Conservation (phyloP, 129 eudicot species). For the Escallonia herrerae region DNA sequence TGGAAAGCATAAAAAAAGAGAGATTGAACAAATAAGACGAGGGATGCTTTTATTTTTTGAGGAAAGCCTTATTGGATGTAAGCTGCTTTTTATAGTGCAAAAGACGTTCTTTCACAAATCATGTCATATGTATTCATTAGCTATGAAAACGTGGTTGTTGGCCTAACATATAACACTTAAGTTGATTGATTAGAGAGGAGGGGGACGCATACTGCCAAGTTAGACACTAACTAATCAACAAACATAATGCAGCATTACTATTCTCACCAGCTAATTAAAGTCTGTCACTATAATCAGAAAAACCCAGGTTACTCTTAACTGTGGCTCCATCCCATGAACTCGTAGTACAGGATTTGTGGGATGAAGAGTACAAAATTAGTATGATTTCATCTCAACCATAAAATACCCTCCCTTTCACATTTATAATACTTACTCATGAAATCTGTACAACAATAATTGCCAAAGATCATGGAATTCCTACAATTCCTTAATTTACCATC, state of each 20-base stretch:
- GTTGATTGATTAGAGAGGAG: background rate
- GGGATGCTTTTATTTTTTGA: too few species aligned
- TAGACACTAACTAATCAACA: background rate
- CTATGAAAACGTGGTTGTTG: constrained; percentile 19
- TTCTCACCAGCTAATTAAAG: constrained; percentile 5
- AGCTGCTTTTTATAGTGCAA: background rate
- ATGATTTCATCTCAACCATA: too few species aligned
- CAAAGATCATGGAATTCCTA: background rate
- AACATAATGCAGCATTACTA: background rate
- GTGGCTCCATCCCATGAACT: too few species aligned
- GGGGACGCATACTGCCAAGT: background rate
- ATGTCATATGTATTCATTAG: background rate
- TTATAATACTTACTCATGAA: too few species aligned
- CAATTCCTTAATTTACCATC: background rate
- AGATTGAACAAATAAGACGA: too few species aligned
- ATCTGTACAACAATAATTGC: constrained; percentile 5
- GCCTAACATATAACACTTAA: constrained; percentile 19
- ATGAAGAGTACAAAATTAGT: too few species aligned
- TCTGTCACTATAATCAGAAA: too few species aligned
- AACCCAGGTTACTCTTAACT: too few species aligned
- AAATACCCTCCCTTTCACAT: too few species aligned
- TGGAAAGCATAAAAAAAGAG: too few species aligned
- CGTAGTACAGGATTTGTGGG: too few species aligned
- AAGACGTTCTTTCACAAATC: background rate
- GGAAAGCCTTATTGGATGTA: background rate